These are phyloP conservation scores for Pichia sp. DNA, from an alignment of 1,139 yeast genomes.

Conservation along the genomic window DNA sequence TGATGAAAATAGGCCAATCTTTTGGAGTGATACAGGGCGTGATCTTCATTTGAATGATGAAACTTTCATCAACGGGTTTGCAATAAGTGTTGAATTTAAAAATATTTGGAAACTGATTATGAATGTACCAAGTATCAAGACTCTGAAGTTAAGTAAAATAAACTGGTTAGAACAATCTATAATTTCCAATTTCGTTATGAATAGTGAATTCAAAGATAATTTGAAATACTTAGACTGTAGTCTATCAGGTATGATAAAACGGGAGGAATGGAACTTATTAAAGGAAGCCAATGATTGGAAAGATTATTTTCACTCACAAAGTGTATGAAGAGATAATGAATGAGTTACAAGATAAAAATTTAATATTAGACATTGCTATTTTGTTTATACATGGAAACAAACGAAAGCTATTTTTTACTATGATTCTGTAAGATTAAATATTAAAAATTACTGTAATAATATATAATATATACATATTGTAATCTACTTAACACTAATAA, in stretches of 20 bases:
- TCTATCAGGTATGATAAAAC: slow-evolving; percentile 55
- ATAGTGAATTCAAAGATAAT: slow-evolving; percentile 19
- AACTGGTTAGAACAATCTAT: slow-evolving; percentile 46
- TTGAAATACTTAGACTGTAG: slow-evolving; percentile 37
- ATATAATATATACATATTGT: too few species aligned
- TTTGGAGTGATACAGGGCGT: slow-evolving; percentile 27
- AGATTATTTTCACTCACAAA: slow-evolving; percentile 14
- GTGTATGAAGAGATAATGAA: neutral
- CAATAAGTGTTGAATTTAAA: slow-evolving; percentile 13
- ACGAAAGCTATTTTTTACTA: too few species aligned
- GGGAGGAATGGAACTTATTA: slow-evolving; percentile 47
- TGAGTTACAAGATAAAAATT: neutral
- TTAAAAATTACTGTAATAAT: too few species aligned
- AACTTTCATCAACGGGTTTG: slow-evolving; percentile 12
- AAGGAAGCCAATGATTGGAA: slow-evolving; percentile 26
- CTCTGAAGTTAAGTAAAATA: slow-evolving; percentile 40
- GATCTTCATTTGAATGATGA: slow-evolving; percentile 21
- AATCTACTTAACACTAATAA: too few species aligned
- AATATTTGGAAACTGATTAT: slow-evolving; percentile 35
- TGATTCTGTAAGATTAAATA: too few species aligned
- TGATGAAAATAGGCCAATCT: slow-evolving; percentile 18
- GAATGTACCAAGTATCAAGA: slow-evolving; percentile 32
- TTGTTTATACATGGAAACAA: too few species aligned
- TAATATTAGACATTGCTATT: too few species aligned
- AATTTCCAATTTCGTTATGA: slow-evolving; percentile 27